Conservation (phyloP, 2,329 filamentous ascomycete species). For the Monosporascus sp. region DNA sequence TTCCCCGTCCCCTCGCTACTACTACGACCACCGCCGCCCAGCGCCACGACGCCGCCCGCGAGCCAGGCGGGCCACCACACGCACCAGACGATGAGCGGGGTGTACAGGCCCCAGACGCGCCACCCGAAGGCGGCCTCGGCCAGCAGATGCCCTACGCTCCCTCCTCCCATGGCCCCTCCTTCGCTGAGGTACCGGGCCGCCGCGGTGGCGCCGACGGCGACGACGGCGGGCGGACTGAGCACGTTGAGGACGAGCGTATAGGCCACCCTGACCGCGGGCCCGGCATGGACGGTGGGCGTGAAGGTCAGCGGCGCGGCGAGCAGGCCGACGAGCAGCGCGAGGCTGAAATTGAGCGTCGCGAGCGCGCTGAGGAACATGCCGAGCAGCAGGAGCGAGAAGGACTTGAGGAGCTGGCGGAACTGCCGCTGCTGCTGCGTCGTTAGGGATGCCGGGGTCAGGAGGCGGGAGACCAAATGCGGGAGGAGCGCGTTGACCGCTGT, state of each 20-base stretch:
- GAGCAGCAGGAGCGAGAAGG: slow-evolving; percentile 84
- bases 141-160: slow-evolving; percentile 51
- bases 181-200: slow-evolving; percentile 29
- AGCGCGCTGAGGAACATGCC: slow-evolving; percentile 90
- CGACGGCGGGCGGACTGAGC: slow-evolving; percentile 53
- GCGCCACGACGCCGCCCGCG: slow-evolving; percentile 51
- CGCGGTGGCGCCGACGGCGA: slow-evolving; percentile 45
- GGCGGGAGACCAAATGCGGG: slow-evolving; percentile 49
- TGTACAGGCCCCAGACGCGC: slow-evolving; percentile 86
- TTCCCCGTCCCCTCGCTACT: slow-evolving; percentile 1
- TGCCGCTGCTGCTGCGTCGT: slow-evolving; percentile 49
- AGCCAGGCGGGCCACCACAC: slow-evolving; percentile 96
- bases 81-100: slow-evolving; percentile 84
- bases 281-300: slow-evolving; percentile 42
- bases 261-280: slow-evolving; percentile 32
- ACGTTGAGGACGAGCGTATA: slow-evolving; percentile 50
- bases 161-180: background rate
- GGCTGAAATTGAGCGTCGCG: slow-evolving; percentile 91
- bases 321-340: slow-evolving; percentile 79
- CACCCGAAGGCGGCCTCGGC: slow-evolving; percentile 76
- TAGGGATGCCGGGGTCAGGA: slow-evolving; percentile 44
- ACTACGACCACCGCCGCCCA: slow-evolving; percentile 29
- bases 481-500: slow-evolving; percentile 48
- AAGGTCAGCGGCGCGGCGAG: slow-evolving; percentile 77
- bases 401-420: slow-evolving; percentile 75